Evolutionary conservation across 495 filamentous ascomycete genomes (phyloP).

Genomic region (Penicillium fimorum): DNA sequence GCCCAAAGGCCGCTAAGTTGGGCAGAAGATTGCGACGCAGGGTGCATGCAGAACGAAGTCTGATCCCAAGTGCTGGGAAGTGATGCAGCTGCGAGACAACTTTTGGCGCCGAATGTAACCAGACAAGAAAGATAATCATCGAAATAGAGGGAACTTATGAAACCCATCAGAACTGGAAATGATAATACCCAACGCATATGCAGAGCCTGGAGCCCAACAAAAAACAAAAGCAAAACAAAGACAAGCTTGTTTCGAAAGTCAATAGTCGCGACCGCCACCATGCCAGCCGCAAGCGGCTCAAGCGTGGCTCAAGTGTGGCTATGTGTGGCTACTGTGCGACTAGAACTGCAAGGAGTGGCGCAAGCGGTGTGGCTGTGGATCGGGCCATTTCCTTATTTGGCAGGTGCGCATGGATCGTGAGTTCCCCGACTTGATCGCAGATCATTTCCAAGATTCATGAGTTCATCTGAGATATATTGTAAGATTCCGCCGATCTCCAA

Average conservation of each 20-base stretch:
- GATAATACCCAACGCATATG: not conserved
- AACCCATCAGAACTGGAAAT: not conserved
- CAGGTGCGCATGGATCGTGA: not conserved
- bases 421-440: constrained; percentile 4
- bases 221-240: constrained; percentile 8
- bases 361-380: constrained; percentile 25
- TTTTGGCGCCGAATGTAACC: not conserved
- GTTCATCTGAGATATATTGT: not conserved
- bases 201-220: constrained; percentile 11
- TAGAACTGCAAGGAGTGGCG: constrained; percentile 29
- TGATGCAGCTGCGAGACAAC: not conserved
- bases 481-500: not conserved
- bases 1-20: not conserved
- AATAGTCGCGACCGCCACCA: constrained; percentile 27
- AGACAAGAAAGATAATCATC: not conserved
- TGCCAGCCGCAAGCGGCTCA: constrained; percentile 23
- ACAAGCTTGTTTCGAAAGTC: constrained; percentile 4
- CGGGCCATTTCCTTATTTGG: constrained; percentile 16
- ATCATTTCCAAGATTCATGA: not conserved
- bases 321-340: too few relatives aligned
- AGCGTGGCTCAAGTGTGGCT: constrained; percentile 14
- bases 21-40: not conserved
- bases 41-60: not conserved
- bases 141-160: not conserved
- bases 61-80: not conserved